Evolutionary conservation across 2,329 filamentous ascomycete species (phyloP).

Genomic region (Arachnomyces sp.): DNA sequence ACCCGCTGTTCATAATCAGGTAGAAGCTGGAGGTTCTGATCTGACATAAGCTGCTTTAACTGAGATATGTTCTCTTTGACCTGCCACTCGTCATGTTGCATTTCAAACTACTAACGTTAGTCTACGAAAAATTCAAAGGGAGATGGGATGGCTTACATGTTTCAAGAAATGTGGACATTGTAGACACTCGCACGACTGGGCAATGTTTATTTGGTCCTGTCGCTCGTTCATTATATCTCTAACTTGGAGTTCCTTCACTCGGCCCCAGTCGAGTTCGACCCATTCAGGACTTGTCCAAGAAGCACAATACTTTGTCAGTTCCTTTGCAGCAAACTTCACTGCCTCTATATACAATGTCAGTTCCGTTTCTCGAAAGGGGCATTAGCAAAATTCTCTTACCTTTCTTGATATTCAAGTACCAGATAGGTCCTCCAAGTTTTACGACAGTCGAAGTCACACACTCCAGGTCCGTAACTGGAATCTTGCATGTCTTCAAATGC

Average conservation of each 20-base stretch:
- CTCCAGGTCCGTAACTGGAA: slow-evolving; percentile 73
- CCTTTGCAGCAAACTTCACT: slow-evolving; percentile 56
- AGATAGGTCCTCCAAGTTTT: slow-evolving; percentile 43
- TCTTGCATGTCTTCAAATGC: slow-evolving; percentile 57
- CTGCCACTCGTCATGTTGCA: slow-evolving; percentile 94
- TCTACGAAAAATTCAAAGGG: background rate
- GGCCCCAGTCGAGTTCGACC: slow-evolving; percentile 75
- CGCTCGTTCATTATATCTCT: slow-evolving; percentile 73
- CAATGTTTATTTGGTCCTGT: slow-evolving; percentile 52
- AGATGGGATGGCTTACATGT: slow-evolving; percentile 56
- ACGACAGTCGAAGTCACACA: slow-evolving; percentile 66
- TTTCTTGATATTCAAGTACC: slow-evolving; percentile 44
- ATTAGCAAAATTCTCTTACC: slow-evolving; percentile 24
- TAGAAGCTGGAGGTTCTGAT: slow-evolving; percentile 90
- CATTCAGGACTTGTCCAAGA: slow-evolving; percentile 69
- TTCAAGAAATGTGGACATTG: slow-evolving; percentile 74
- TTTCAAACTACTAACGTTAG: slow-evolving; percentile 61
- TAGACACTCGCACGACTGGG: slow-evolving; percentile 59
- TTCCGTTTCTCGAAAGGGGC: slow-evolving; percentile 2
- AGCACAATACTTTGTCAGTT: slow-evolving; percentile 60
- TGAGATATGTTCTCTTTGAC: slow-evolving; percentile 89
- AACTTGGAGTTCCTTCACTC: slow-evolving; percentile 73
- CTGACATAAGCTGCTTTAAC: slow-evolving; percentile 80
- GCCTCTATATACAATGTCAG: slow-evolving; percentile 37
- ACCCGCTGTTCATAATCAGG: slow-evolving; percentile 96